phyloP scores from a whole-genome alignment of 495 filamentous ascomycete species.

The Penicillium daleae region DNA sequence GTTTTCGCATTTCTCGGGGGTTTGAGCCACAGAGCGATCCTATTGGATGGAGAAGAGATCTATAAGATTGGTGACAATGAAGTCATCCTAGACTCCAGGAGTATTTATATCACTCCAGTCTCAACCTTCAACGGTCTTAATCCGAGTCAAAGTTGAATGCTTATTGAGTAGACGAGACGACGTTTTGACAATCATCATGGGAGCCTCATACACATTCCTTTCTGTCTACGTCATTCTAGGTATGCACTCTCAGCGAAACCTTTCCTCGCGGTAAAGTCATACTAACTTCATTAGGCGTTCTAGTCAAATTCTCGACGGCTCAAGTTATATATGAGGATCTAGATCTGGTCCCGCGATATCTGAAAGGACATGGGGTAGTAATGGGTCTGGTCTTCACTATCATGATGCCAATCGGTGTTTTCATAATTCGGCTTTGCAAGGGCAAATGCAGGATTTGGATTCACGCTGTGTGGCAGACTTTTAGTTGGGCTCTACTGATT shows the following conservation, averaged over 20 bases:
- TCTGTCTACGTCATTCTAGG: background rate
- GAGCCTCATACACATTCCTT: background rate
- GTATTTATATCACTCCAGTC: no score
- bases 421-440: background rate
- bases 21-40: background rate
- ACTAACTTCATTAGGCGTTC: background rate
- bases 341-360: background rate
- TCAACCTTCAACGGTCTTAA: no score
- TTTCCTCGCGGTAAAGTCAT: background rate
- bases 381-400: background rate
- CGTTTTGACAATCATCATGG: background rate
- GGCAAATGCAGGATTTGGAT: background rate
- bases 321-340: conserved; percentile 1
- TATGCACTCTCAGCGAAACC: background rate
- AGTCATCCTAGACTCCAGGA: background rate
- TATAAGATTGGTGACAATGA: background rate
- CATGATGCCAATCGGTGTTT: background rate
- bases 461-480: background rate
- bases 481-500: conserved; percentile 2
- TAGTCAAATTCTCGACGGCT: background rate
- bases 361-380: conserved; percentile 3
- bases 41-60: background rate
- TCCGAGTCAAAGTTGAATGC: no score
- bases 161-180: background rate
- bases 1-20: conserved; percentile 12